Percentiles rank a stretch among this genome's conserved stretches.
Conservation (phyloP, 805 yeast species). For the Clavispora santaluciae region DNA sequence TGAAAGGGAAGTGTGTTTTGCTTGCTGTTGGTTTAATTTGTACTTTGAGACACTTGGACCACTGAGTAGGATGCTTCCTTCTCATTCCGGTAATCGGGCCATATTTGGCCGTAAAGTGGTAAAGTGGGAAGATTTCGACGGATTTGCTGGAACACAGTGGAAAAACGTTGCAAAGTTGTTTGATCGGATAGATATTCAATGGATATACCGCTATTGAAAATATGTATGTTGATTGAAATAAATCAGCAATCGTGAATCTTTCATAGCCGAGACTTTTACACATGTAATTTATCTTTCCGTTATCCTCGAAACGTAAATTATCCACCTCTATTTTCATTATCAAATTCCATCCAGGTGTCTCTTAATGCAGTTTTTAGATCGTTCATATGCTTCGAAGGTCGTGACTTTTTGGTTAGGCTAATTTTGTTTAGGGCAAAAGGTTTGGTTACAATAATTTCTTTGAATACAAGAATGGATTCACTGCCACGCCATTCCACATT, state of each 20-base stretch:
- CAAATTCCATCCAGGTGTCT: conserved; percentile 26
- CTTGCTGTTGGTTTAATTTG: conserved; percentile 29
- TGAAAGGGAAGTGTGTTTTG: conserved; percentile 8
- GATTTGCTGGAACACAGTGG: conserved; percentile 55
- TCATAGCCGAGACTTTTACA: too few species aligned
- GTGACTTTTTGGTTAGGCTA: conserved; percentile 20
- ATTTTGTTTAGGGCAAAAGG: conserved; percentile 33
- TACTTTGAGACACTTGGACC: conserved; percentile 19
- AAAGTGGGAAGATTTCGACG: conserved; percentile 52
- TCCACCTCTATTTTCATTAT: conserved; percentile 25
- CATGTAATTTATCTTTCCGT: too few species aligned
- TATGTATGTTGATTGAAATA: background rate
- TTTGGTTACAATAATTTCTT: conserved; percentile 32
- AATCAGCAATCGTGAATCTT: too few species aligned
- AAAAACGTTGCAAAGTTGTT: conserved; percentile 48
- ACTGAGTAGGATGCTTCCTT: conserved; percentile 6
- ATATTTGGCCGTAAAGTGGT: conserved; percentile 23
- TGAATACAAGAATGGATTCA: conserved; percentile 38
- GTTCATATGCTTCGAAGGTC: conserved; percentile 17
- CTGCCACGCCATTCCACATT: conserved; percentile 36
- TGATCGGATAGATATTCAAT: conserved; percentile 42
- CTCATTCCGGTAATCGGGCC: background rate
- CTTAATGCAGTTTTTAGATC: conserved; percentile 20
- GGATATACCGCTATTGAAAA: conserved; percentile 18
- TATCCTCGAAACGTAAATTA: too few species aligned